Evolutionary conservation across 495 filamentous ascomycete species (phyloP).

Genomic region (Hyaloscypha hepaticicola): DNA sequence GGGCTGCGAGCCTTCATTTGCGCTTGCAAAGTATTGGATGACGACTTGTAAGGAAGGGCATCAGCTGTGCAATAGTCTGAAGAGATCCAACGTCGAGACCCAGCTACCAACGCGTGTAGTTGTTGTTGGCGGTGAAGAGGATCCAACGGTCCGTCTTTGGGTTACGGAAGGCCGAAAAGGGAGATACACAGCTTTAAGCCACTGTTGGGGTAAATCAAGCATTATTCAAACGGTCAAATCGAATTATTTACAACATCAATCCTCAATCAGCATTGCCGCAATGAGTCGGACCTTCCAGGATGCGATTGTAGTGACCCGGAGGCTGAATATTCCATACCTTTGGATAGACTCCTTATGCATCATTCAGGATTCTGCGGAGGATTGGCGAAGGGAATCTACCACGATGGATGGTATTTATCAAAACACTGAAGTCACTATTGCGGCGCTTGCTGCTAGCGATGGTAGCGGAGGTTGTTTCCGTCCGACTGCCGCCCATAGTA

Average conservation of each 20-base stretch:
- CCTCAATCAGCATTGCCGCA: not conserved
- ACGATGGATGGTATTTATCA: constrained; percentile 29
- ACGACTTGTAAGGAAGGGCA: too few species aligned
- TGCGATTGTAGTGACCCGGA: constrained; percentile 3
- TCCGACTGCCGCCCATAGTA: not conserved
- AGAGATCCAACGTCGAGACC: too few species aligned
- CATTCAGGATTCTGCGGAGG: constrained; percentile 26
- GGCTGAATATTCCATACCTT: constrained; percentile 27
- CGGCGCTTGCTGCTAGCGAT: not conserved
- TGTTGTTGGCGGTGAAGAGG: too few species aligned
- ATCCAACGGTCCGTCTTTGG: too few species aligned
- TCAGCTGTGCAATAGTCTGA: too few species aligned
- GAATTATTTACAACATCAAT: not conserved
- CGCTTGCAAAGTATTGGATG: too few species aligned
- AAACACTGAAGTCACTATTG: constrained; percentile 20
- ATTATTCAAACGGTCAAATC: not conserved
- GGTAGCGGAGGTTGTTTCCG: not conserved
- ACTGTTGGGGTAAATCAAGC: constrained; percentile 6
- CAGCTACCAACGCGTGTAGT: too few species aligned
- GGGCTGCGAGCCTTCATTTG: too few species aligned
- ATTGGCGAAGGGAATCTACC: constrained; percentile 26
- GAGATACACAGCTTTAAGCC: too few species aligned
- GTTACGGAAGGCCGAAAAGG: too few species aligned
- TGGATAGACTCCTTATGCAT: constrained; percentile 36
- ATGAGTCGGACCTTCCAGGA: constrained; percentile 4